Evolutionary conservation across 2,329 filamentous ascomycete species (phyloP), one percentile per base, ranked within the genome.

Genomic region (Pseudodiploospora longispora): DNA sequence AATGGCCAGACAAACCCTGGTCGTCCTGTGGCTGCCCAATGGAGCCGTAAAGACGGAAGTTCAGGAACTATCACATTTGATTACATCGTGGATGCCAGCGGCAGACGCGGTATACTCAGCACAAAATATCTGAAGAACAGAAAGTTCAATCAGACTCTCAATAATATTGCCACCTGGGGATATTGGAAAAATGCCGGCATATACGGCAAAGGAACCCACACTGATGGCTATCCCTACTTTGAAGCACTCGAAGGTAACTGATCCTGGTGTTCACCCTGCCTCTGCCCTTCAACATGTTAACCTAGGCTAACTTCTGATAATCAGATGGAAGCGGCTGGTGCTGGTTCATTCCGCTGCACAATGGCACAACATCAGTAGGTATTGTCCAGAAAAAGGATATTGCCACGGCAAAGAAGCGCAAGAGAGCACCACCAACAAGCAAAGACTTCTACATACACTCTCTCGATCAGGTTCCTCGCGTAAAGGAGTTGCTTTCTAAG

Each of bases 81-180:
- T 6, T 74, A 72, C 44, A 33, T 75, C 19, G 54, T 75, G 1
- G 71, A 76, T 51, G 72, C 71, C 0, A 67, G 59, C 43, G 72
- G 72, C 6, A 60, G 71, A 5, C 48, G 43, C 1, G 71, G 71
- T 2, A 35, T 75, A 2, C 27, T 75, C 5, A 64, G 56, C 38
- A 74, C 68, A n/a, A 70, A 71, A 49, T 72, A 74, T 48, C 42
- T 69, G 30, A 72, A 71, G 55, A 71, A 72, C 50, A 64, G 72
- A 1, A 57, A 55, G 4, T 68, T 58, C 51, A 75, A 74, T 51
- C 49, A 68, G 39, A 65, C 60, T 1, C 56, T 75, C 10, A 72
- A 74, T 56, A 75, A 72, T 44, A 47, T 72, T 6, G 71, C 72
- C 6, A 67, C 48, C 40, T 75, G 71, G 72, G 66, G 57, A 1